Conservation (phyloP, 176 grass and related monocot genomes). For the Ensete ventricosum region DNA sequence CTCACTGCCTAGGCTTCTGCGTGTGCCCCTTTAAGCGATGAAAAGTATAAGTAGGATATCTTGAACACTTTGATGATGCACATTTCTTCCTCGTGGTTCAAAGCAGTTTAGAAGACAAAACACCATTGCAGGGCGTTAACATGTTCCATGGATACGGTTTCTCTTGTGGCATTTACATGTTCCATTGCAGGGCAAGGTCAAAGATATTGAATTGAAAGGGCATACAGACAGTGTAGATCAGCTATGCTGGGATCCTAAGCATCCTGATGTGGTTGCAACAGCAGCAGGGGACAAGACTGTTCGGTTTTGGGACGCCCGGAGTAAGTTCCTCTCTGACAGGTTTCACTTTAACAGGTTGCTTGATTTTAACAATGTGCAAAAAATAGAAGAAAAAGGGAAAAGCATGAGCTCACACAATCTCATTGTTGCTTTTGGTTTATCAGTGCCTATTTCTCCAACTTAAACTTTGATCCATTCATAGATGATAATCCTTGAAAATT, state of each 20-base stretch:
- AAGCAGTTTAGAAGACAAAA: too few species aligned
- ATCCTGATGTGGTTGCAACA: constrained; percentile 91
- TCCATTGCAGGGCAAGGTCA: constrained; percentile 71
- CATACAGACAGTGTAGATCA: constrained; percentile 97
- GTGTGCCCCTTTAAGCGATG: too few species aligned
- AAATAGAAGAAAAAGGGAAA: not conserved
- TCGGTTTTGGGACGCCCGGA: constrained; percentile 93
- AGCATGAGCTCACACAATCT: not conserved
- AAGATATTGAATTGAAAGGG: constrained; percentile 97
- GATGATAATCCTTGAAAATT: not conserved
- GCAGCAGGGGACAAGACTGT: constrained; percentile 95
- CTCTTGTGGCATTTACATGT: constrained; percentile 7
- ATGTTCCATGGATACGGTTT: not conserved
- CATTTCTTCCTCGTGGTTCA: too few species aligned
- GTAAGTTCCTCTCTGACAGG: constrained; percentile 39
- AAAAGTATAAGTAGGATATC: too few species aligned
- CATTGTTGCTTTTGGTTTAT: not conserved
- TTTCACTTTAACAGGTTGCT: not conserved
- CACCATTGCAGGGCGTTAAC: too few species aligned
- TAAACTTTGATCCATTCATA: not conserved
- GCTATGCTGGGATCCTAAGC: constrained; percentile 98
- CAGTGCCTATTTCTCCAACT: not conserved
- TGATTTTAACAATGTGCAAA: not conserved
- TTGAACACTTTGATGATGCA: too few species aligned
- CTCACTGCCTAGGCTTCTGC: too few species aligned